Evolutionary conservation across 2,329 filamentous ascomycete genomes (phyloP), one percentile per base, ranked within the genome.

Genomic region (Lachnellula occidentalis): DNA sequence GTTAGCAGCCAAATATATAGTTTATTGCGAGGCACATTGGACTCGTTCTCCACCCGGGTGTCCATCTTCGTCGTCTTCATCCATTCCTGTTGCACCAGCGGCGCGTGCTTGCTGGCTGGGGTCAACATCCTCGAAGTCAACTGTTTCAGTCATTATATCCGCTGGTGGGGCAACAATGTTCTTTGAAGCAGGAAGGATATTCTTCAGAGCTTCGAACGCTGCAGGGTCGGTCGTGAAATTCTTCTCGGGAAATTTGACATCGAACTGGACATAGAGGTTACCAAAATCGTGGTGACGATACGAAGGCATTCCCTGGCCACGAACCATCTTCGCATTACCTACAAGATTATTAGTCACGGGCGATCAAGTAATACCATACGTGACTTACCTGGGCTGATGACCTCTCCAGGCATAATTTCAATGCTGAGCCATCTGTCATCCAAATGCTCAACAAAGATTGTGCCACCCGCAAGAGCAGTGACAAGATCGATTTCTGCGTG

Each of bases 261-360:
- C 86, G 77, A 99, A 99, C 71, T 95, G 90, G 69, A 99, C 91
- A 78, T 94, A 99, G 66, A 99, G 79, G 76, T 99, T 96, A 68
- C 94, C 94, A 69, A 82, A 85, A 74, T 97, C 89, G 78, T 99
- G 94, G 74, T 97, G 94, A 66, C 94, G 85, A 74, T 84, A 88
- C 4, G 94, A 95, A 42, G 94, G 94, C 94, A 99, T 99, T 72
- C 94, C 94, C 75, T 99, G 94, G 61, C 91, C 92, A 62, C 90
- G 89, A 67, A 99, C 86, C 74, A 96, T 88, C 78, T 96, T 97
- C 71, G 97, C 82, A 63, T 90, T 79, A 64, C 89, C 94, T 96
- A 65, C 53, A 39, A 47, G 14, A 57, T n/a, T 58, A 48, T 58
- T 57, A 52, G 55, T 27, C 17, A 14, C 2, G 12, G 22, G 2